Base-by-base conservation (phyloP, 805 yeast species). In the Suhomyces sp. region DNA sequence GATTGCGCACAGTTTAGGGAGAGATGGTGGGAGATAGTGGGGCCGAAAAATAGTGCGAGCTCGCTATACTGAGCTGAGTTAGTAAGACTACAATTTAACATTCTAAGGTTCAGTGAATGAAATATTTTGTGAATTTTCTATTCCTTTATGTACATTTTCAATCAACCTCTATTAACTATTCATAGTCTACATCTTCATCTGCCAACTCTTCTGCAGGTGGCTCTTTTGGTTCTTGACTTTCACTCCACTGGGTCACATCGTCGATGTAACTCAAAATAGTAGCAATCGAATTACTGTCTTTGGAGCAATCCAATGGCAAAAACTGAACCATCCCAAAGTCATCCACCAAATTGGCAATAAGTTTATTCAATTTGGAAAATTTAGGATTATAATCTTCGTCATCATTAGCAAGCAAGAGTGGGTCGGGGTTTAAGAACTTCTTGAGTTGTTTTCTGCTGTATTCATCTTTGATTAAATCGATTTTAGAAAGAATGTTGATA, bases 241-340 rank as follows among this genome's bases (percentile, higher is more conserved):
- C 99, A 22, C 90, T 85, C 99, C 99, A 94, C 67, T 94, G 99
- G 0, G 99, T 94, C 27, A 93, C 87, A 67, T 94, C 99, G 65
- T 94, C 99, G 22, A 94, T 88, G 67, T 91, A 91, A 64, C 96
- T 87, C 59, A 94, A 76, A 51, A 94, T 93, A 0, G 91, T 86
- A 10, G 86, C 83, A 22, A 94, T 86, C 47, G 90, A 82, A 44
- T 85, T 90, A 47, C 90, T 84, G 46, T 85, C 87, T 61, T 78
- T 77, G 27, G 77, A 68, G 58, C 85, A 81, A 64, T 91, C 96
- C 57, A 94, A 77, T 0, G 99, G 98, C 58, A 94, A 73, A 65
- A 91, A 94, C 67, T 94, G 97, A 2, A 94, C 97, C 99, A 94
- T 94, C 6, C 99, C 99, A 68, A 94, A 94, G 63, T 94, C 99